These are phyloP conservation scores for Kodamaea derodonti DNA, from an alignment of 1,139 yeast genomes.

Conservation along the genomic window DNA sequence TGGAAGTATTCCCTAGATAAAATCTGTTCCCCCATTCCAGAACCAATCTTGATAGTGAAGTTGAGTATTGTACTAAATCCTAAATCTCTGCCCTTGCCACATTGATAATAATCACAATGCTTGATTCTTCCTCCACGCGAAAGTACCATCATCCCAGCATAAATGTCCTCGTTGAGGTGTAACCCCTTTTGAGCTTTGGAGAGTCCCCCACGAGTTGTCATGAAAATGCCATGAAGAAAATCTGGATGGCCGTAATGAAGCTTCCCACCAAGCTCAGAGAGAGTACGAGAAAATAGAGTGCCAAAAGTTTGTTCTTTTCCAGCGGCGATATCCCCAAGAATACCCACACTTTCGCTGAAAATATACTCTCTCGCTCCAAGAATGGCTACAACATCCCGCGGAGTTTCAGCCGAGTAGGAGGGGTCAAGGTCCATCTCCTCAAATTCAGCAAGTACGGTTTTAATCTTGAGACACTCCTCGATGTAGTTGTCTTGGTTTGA, in stretches of 20 bases:
- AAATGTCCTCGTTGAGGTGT: slow-evolving; percentile 85
- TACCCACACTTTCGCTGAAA: slow-evolving; percentile 81
- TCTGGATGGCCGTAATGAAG: slow-evolving; percentile 93
- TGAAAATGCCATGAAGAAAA: slow-evolving; percentile 74
- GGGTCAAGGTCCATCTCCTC: slow-evolving; percentile 51
- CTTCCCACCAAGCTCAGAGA: slow-evolving; percentile 84
- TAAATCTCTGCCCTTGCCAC: slow-evolving; percentile 88
- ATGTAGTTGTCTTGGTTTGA: slow-evolving; percentile 86
- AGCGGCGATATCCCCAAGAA: slow-evolving; percentile 88
- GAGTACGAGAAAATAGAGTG: slow-evolving; percentile 78
- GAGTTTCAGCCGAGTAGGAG: too few species aligned
- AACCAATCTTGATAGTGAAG: slow-evolving; percentile 85
- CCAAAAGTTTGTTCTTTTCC: slow-evolving; percentile 94
- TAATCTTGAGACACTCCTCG: slow-evolving; percentile 80
- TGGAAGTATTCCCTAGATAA: slow-evolving; percentile 81
- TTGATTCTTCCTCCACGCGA: slow-evolving; percentile 82
- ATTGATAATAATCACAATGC: slow-evolving; percentile 84
- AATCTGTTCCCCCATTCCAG: slow-evolving; percentile 94
- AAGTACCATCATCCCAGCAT: slow-evolving; percentile 85
- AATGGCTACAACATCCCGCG: slow-evolving; percentile 84
- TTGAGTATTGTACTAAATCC: slow-evolving; percentile 84
- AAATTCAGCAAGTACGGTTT: slow-evolving; percentile 75
- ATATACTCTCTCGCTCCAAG: slow-evolving; percentile 87
- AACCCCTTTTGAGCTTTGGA: slow-evolving; percentile 86
- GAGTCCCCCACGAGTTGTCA: slow-evolving; percentile 89